Conservation (phyloP, 345 rosid species). For the Camelina hispida region DNA sequence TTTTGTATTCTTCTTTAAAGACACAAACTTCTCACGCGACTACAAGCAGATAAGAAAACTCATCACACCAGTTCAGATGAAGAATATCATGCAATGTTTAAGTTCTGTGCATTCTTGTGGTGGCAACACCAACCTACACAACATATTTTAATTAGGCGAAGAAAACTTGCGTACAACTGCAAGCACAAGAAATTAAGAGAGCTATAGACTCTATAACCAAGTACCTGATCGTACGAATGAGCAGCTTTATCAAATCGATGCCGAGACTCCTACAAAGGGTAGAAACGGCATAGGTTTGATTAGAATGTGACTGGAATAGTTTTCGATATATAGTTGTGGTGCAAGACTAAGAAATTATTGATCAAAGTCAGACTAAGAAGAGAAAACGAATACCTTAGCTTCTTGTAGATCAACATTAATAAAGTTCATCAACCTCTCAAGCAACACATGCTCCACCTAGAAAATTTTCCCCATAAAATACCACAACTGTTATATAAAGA, state of each 20-base stretch:
- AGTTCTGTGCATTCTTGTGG: slow-evolving; percentile 6
- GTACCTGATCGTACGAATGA: slow-evolving; percentile 83
- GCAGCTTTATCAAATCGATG: slow-evolving; percentile 67
- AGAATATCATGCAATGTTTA: not conserved
- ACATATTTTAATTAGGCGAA: not conserved
- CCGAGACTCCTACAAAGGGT: slow-evolving; percentile 73
- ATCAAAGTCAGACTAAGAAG: not conserved
- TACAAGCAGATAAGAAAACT: slow-evolving; percentile 44
- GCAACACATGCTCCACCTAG: slow-evolving; percentile 84
- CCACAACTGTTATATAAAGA: slow-evolving; percentile 21
- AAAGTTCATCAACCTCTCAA: slow-evolving; percentile 73
- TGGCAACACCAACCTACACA: not conserved
- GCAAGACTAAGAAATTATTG: slow-evolving; percentile 7
- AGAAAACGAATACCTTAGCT: slow-evolving; percentile 61
- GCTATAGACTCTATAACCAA: slow-evolving; percentile 19
- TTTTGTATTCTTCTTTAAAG: slow-evolving; percentile 82
- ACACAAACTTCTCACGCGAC: slow-evolving; percentile 92
- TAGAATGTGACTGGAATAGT: not conserved
- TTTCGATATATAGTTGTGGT: not conserved
- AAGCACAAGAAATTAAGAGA: slow-evolving; percentile 20
- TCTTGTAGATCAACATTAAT: slow-evolving; percentile 74
- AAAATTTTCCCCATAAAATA: not conserved
- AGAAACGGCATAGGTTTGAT: slow-evolving; percentile 25
- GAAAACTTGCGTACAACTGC: slow-evolving; percentile 1
- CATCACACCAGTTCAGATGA: slow-evolving; percentile 28